Evolutionary conservation across 179 eudicot genomes (phyloP).

Genomic region (Silene noctiflora): DNA sequence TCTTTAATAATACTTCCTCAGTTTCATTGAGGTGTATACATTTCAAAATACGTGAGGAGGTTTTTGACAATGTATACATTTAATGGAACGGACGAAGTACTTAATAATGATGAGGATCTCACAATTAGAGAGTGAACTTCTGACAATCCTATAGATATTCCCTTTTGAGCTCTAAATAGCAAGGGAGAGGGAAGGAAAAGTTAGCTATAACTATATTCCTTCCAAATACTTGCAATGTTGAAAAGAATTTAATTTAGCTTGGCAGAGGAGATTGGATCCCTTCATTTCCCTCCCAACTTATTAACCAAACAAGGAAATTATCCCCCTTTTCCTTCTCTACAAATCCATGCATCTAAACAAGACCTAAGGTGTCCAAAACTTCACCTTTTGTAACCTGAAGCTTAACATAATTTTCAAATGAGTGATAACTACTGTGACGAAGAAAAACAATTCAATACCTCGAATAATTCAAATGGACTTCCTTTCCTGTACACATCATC

Average conservation of each 20-base stretch:
- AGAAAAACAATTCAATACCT: constrained; percentile 41
- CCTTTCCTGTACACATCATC: constrained; percentile 72
- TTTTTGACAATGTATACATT: too few relatives aligned
- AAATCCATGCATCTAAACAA: background rate
- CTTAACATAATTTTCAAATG: constrained; percentile 7
- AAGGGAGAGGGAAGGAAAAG: background rate
- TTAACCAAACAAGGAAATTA: too few relatives aligned
- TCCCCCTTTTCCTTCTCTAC: background rate
- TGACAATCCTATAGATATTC: background rate
- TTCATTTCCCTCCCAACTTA: background rate
- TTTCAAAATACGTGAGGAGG: background rate
- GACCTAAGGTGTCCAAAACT: background rate
- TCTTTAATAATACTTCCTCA: background rate
- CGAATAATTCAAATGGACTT: constrained; percentile 86
- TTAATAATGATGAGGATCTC: background rate
- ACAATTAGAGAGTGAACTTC: background rate
- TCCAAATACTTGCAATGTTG: background rate
- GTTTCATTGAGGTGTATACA: background rate
- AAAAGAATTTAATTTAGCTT: background rate
- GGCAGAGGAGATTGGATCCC: background rate
- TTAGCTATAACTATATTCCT: background rate
- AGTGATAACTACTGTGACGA: background rate
- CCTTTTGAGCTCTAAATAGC: background rate
- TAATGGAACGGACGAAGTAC: background rate
- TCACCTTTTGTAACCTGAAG: constrained; percentile 1